A percentile compares a stretch with the other conserved stretches of the same genome.
phyloP scores from a whole-genome alignment of 2,329 filamentous ascomycete species.

The Zasmidium angulare region DNA sequence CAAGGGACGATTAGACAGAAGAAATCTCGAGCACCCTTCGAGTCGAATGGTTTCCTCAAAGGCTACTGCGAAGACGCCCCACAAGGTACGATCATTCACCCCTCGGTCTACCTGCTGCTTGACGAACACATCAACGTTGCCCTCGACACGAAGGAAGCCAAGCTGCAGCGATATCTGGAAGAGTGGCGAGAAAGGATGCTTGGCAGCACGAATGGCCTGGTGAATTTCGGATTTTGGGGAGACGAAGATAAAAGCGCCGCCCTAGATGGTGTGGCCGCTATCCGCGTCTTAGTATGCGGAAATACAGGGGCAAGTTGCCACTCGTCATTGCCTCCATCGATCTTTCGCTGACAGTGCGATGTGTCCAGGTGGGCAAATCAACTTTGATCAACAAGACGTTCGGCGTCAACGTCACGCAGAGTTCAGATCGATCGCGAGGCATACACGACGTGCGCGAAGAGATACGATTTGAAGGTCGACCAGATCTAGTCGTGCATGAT shows the following conservation, averaged over 20 bases:
- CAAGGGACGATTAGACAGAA: slow-evolving; percentile 18
- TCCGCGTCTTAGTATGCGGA: slow-evolving; percentile 36
- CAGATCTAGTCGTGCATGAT: slow-evolving; percentile 38
- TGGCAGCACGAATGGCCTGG: slow-evolving; percentile 16
- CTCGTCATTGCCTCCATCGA: too few species aligned
- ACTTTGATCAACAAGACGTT: slow-evolving; percentile 24
- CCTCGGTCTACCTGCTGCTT: slow-evolving; percentile 35
- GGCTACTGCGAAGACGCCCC: slow-evolving; percentile 28
- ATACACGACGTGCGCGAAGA: slow-evolving; percentile 35
- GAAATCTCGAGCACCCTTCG: slow-evolving; percentile 20
- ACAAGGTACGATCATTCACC: slow-evolving; percentile 36
- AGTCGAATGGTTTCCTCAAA: slow-evolving; percentile 16
- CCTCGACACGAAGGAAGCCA: slow-evolving; percentile 28
- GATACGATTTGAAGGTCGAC: slow-evolving; percentile 34
- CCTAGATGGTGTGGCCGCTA: slow-evolving; percentile 20
- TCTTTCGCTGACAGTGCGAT: too few species aligned
- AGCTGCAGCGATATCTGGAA: slow-evolving; percentile 27
- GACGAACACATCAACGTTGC: slow-evolving; percentile 30
- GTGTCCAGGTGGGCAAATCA: slow-evolving; percentile 16
- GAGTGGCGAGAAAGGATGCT: slow-evolving; percentile 29
- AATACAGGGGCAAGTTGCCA: too few species aligned
- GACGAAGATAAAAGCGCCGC: slow-evolving; percentile 16
- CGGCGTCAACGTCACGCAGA: slow-evolving; percentile 32
- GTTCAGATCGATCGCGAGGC: slow-evolving; percentile 31
- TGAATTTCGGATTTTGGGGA: slow-evolving; percentile 31